Evolutionary conservation across 2,329 filamentous ascomycete genomes (phyloP).

Genomic region (Coniella lustricola): DNA sequence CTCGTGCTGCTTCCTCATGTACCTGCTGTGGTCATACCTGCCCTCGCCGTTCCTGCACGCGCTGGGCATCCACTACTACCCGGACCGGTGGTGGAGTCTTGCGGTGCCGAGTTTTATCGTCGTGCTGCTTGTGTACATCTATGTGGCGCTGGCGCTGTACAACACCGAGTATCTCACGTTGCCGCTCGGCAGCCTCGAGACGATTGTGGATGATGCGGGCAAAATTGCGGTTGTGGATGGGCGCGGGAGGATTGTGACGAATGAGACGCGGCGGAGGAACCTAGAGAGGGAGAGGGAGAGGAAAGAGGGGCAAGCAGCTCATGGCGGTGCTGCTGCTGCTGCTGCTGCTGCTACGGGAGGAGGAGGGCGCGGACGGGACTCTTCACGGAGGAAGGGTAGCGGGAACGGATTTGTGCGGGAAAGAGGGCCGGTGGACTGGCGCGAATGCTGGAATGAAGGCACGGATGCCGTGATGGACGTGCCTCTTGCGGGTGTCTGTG

Average conservation of each 20-base stretch:
- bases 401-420: constrained; percentile 12
- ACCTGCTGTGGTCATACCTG: constrained; percentile 78
- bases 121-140: constrained; percentile 84
- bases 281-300: constrained; percentile 29
- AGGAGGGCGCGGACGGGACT: constrained; percentile 10
- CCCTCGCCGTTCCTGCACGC: constrained; percentile 87
- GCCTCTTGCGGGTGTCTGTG: constrained; percentile 87
- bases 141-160: constrained; percentile 83
- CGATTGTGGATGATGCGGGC: constrained; percentile 83
- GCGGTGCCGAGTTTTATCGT: constrained; percentile 88
- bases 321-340: too few relatives aligned
- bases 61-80: constrained; percentile 93
- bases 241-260: constrained; percentile 44
- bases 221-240: constrained; percentile 77
- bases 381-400: constrained; percentile 24
- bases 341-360: constrained; percentile 18
- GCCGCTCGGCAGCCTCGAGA: constrained; percentile 72
- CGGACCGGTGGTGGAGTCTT: constrained; percentile 94
- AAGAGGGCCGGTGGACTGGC: constrained; percentile 55
- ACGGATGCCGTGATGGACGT: constrained; percentile 98
- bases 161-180: constrained; percentile 86
- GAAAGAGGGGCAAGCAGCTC: too few relatives aligned
- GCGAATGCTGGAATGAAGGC: constrained; percentile 77
- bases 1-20: constrained; percentile 69
- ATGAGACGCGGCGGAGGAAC: constrained; percentile 30